Percentiles rank a stretch among this genome's conserved stretches.
Evolutionary conservation across 2,329 filamentous ascomycete genomes (phyloP).

Genomic region (Exutisphaerella laricina): DNA sequence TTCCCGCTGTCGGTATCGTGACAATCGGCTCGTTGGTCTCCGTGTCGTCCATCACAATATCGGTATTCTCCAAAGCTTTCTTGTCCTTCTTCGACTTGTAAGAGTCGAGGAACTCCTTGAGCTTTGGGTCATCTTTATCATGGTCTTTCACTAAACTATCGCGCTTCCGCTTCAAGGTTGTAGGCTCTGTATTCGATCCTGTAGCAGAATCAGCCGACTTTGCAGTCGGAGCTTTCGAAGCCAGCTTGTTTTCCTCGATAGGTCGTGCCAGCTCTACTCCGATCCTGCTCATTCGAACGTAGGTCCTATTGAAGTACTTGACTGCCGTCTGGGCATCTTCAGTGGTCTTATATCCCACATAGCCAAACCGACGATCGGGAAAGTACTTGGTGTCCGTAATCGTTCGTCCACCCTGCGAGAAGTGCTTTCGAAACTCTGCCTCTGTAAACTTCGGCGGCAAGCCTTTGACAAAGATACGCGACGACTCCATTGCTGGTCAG

Average conservation of each 20-base stretch:
- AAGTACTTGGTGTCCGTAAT: constrained; percentile 93
- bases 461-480: constrained; percentile 62
- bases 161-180: constrained; percentile 63
- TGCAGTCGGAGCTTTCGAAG: constrained; percentile 17
- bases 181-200: constrained; percentile 2
- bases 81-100: constrained; percentile 59
- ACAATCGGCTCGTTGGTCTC: constrained; percentile 18
- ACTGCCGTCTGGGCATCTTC: constrained; percentile 77
- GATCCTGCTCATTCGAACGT: constrained; percentile 93
- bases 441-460: constrained; percentile 81
- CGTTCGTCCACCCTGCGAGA: constrained; percentile 62
- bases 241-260: constrained; percentile 45
- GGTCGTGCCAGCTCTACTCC: constrained; percentile 81
- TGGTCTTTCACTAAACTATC: constrained; percentile 42
- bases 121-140: constrained; percentile 61
- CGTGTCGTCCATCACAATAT: constrained; percentile 7
- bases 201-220: constrained; percentile 16
- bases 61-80: constrained; percentile 52
- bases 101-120: constrained; percentile 78
- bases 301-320: constrained; percentile 92
- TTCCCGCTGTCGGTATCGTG: constrained; percentile 45
- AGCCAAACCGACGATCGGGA: constrained; percentile 83
- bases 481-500: constrained; percentile 57
- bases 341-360: constrained; percentile 83
- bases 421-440: constrained; percentile 82